These are phyloP conservation scores for Tolypocladium ophioglossoides DNA, from an alignment of 2,329 filamentous ascomycete species.

Conservation along the genomic window DNA sequence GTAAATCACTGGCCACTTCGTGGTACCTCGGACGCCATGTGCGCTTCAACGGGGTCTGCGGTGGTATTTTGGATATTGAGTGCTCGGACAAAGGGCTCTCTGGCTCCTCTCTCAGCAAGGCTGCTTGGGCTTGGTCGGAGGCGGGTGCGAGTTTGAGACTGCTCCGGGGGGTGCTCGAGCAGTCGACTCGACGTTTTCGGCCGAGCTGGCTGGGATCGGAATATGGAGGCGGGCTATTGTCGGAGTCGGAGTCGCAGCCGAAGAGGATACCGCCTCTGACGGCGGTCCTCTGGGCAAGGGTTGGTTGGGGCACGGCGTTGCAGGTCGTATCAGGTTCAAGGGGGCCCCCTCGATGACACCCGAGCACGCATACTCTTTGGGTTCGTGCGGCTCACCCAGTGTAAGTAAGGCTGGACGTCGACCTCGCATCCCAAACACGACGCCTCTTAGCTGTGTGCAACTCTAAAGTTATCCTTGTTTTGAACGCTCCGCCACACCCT, in stretches of 20 bases:
- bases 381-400: not conserved
- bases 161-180: not conserved
- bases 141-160: not conserved
- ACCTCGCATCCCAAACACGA: not conserved
- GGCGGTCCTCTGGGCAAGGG: no score
- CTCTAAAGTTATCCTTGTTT: not conserved
- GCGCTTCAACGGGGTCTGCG: no score
- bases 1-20: no score
- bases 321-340: not conserved
- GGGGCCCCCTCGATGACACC: not conserved
- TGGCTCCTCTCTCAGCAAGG: not conserved
- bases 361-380: no score
- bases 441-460: not conserved
- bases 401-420: not conserved
- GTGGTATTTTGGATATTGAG: no score
- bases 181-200: not conserved
- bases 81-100: not conserved
- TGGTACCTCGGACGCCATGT: no score
- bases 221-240: not conserved
- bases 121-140: not conserved
- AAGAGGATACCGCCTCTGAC: not conserved
- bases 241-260: not conserved
- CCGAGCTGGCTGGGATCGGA: not conserved
- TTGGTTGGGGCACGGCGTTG: not conserved
- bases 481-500: not conserved